Evolutionary conservation across 1,139 yeast species (phyloP).

Genomic region (Kodamaea fungicola): DNA sequence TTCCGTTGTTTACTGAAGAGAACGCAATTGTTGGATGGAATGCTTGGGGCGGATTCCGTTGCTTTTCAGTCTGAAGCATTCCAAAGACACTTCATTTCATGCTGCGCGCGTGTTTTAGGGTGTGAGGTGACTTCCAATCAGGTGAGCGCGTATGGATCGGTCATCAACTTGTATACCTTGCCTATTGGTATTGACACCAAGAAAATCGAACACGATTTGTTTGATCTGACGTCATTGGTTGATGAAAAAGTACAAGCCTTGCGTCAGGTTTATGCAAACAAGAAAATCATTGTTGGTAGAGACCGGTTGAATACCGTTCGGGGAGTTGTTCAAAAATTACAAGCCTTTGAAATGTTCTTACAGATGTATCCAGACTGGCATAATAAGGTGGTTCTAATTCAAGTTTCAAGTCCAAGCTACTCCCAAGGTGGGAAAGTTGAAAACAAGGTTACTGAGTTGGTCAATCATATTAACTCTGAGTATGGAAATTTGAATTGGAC

Average conservation of each 20-base stretch:
- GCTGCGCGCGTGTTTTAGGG: conserved; percentile 81
- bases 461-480: conserved; percentile 74
- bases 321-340: conserved; percentile 78
- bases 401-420: conserved; percentile 81
- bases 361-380: conserved; percentile 92
- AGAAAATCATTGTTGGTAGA: conserved; percentile 78
- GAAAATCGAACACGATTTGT: conserved; percentile 58
- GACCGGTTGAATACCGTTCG: conserved; percentile 78
- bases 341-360: conserved; percentile 78
- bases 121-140: conserved; percentile 56
- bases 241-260: conserved; percentile 47
- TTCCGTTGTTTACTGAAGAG: conserved; percentile 86
- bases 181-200: conserved; percentile 86
- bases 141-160: conserved; percentile 74
- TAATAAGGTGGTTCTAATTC: conserved; percentile 82
- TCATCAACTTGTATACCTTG: conserved; percentile 66
- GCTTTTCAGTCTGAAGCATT: conserved; percentile 86
- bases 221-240: conserved; percentile 21
- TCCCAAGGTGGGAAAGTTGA: conserved; percentile 60
- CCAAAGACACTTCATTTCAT: conserved; percentile 84
- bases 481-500: conserved; percentile 78
- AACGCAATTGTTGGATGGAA: conserved; percentile 77
- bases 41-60: conserved; percentile 83
- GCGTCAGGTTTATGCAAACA: conserved; percentile 64
- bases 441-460: conserved; percentile 73